Base-by-base conservation (phyloP, 2,329 filamentous ascomycete species). In the Monilinia vaccinii-corymbosi region DNA sequence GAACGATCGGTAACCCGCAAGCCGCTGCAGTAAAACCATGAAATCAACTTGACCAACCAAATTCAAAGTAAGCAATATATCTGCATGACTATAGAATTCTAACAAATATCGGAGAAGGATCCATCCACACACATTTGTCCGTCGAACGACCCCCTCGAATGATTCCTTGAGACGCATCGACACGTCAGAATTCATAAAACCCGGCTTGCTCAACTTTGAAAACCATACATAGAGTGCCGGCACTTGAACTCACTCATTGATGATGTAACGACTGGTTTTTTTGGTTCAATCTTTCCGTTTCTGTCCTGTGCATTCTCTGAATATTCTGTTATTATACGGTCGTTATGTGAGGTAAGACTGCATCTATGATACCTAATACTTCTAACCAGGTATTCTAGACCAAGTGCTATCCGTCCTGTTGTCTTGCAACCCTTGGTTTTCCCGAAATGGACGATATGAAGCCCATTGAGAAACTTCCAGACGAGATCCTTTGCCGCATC, bases 161-260 rank as follows among this genome's bases (percentile, higher is more conserved):
- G 46, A 59, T 59, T 32, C 56, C 45, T 59, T 6, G 28, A 53
- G 23, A 59, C 36, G 48, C 56, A 59, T 51, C 56, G 48, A 59
- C 48, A 59, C 48, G 56, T 59, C 56, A 59, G 56, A 58, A 45
- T 45, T 59, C 56, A 59, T 53, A 53, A 59, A 59, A 59, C 56
- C 48, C 46, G 31, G 28, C 48, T 36, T 38, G 48, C 48, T 59
- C 28, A 25, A 38, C 48, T 21, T 44, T 32, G 51, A 44, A 49
- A 32, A 53, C 23, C 38, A 28, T 21, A 53, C 38, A n/a, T 58
- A 59, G 56, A 53, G 56, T 59, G 56, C 48, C 40, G 56, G 56
- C 56, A 53, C 56, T 59, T 48, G 36, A 38, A 8, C 23, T 28
- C 48, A 31, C 31, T 52, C 56, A 42, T 44, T 44, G 46, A 59